Evolutionary conservation across 306 rosid genomes (phyloP).

Genomic region (Fragaria vesca): DNA sequence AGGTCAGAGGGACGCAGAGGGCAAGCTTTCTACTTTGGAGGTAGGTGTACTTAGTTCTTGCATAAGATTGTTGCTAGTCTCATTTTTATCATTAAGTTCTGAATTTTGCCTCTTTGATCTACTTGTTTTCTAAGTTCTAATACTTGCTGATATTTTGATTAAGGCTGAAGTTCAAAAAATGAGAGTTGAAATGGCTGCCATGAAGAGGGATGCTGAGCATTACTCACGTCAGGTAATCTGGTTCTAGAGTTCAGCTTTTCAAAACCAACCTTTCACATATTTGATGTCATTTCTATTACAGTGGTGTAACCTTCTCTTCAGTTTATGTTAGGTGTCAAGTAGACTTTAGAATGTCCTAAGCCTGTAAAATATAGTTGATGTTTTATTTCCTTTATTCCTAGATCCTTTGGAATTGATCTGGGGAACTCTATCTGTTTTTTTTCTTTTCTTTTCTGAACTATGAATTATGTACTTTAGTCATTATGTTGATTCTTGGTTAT

Average conservation of each 20-base stretch:
- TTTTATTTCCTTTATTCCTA: not conserved
- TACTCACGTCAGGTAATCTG: conserved; percentile 91
- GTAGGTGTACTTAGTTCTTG: conserved; percentile 39
- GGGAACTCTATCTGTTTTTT: not conserved
- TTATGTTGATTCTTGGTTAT: conserved; percentile 28
- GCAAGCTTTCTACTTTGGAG: conserved; percentile 83
- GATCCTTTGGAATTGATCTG: not conserved
- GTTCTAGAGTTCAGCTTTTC: conserved; percentile 14
- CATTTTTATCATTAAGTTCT: not conserved
- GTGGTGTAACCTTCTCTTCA: not conserved
- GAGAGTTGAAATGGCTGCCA: conserved; percentile 99
- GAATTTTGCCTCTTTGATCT: conserved; percentile 16
- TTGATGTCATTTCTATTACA: not conserved
- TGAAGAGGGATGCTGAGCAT: conserved; percentile 99
- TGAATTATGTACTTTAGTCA: conserved; percentile 1
- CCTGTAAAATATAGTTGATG: not conserved
- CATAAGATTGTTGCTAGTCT: conserved; percentile 5
- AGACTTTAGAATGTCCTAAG: not conserved
- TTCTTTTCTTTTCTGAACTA: too few relatives aligned
- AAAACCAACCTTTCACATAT: not conserved
- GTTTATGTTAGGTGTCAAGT: not conserved
- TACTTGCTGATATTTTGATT: conserved; percentile 27
- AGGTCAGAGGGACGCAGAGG: conserved; percentile 96
- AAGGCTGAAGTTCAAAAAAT: conserved; percentile 87
- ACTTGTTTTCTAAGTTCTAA: conserved; percentile 20